Evolutionary conservation across 352 stramenopile species (phyloP).

Genomic region (Globisporangium nagaii): DNA sequence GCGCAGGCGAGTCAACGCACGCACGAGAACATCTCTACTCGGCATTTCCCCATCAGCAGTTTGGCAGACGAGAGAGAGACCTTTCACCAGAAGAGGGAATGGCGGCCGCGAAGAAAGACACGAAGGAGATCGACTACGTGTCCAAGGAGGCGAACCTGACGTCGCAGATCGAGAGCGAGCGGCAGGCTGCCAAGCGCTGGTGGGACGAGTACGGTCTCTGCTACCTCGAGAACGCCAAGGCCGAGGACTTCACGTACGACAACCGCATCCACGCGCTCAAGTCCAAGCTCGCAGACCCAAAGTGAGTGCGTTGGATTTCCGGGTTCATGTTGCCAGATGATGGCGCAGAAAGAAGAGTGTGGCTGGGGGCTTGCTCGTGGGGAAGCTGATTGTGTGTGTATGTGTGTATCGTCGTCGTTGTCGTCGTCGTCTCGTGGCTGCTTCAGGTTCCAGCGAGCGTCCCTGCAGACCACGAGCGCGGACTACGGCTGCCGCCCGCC

Average conservation of each 20-base stretch:
- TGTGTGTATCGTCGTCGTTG: conserved; percentile 1
- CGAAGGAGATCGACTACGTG: conserved; percentile 79
- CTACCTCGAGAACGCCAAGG: conserved; percentile 73
- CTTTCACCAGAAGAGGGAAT: conserved; percentile 10
- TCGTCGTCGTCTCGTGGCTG: not conserved
- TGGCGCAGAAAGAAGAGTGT: too few species aligned
- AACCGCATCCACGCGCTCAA: conserved; percentile 71
- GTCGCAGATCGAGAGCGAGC: conserved; percentile 78
- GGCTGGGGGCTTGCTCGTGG: not conserved
- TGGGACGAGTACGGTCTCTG: conserved; percentile 79
- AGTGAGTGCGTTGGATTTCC: conserved; percentile 13
- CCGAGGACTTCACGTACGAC: conserved; percentile 80
- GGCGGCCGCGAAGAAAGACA: conserved; percentile 36
- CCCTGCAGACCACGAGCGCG: conserved; percentile 47
- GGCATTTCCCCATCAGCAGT: too few species aligned
- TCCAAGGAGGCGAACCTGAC: conserved; percentile 81
- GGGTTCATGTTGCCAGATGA: not conserved
- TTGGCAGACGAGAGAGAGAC: too few species aligned
- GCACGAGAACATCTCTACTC: too few species aligned
- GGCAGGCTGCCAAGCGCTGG: conserved; percentile 69
- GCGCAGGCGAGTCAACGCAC: too few species aligned
- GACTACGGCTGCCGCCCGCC: conserved; percentile 66
- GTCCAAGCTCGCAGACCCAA: conserved; percentile 49
- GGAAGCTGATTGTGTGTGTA: conserved; percentile 2
- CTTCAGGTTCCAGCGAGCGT: conserved; percentile 44